These are phyloP conservation scores for Lunasporangiospora selenospora DNA, from an alignment of 192 early-diverging fungal genomes.

Conservation along the genomic window DNA sequence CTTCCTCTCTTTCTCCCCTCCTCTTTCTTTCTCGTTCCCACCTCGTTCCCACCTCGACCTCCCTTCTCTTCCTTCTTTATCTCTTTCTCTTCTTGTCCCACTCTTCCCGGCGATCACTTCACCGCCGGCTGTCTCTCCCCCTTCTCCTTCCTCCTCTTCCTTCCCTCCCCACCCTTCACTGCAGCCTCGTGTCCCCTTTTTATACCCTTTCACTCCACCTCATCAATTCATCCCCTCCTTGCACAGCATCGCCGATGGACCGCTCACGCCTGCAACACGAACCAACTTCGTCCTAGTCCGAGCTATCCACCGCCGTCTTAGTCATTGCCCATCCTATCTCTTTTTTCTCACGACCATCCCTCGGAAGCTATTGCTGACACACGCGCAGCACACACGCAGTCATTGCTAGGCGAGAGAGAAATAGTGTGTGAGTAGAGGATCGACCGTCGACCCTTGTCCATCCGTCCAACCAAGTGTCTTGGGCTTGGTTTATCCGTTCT, in stretches of 20 bases:
- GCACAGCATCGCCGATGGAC: no score
- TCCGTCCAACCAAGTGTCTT: no score
- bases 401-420: no score
- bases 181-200: background rate
- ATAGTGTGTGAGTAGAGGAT: no score
- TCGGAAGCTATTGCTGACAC: no score
- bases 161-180: background rate
- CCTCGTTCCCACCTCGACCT: background rate
- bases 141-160: background rate
- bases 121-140: background rate
- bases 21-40: background rate
- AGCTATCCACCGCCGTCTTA: background rate
- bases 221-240: background rate
- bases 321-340: background rate
- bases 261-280: background rate
- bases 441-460: no score
- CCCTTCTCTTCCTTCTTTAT: background rate
- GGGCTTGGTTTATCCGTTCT: no score
- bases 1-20: background rate
- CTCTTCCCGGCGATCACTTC: background rate
- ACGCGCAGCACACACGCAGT: no score
- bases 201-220: background rate
- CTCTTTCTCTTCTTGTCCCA: background rate
- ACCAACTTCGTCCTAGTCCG: background rate
- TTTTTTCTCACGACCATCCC: constrained; percentile 11